phyloP scores from a whole-genome alignment of 768 basidiomycete genomes.

The Pleurotus giganteus region DNA sequence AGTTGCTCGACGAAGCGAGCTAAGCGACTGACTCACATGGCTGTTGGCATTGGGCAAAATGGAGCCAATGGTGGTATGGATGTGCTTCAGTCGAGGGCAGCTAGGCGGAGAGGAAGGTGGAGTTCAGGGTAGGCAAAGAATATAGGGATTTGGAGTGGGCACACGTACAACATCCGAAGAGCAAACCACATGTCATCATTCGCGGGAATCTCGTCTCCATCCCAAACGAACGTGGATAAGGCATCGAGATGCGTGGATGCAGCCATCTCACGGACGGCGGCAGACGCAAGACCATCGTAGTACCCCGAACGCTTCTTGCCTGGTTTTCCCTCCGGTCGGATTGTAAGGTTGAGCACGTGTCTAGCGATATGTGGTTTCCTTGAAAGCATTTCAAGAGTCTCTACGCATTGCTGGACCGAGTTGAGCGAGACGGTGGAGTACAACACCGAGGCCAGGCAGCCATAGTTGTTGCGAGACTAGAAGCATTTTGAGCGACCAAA shows the following conservation, averaged over 20 bases:
- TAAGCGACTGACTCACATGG: conserved; percentile 45
- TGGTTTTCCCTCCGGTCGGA: conserved; percentile 36
- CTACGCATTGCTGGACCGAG: conserved; percentile 55
- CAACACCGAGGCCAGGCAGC: conserved; percentile 51
- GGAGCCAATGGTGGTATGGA: conserved; percentile 63
- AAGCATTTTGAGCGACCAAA: neutral
- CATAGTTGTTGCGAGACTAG: conserved; percentile 57
- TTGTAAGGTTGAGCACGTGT: conserved; percentile 59
- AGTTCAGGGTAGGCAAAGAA: neutral
- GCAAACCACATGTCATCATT: conserved; percentile 80
- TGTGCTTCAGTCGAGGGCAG: conserved; percentile 61
- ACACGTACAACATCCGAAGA: conserved; percentile 59
- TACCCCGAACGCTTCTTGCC: conserved; percentile 21
- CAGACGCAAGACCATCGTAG: conserved; percentile 37
- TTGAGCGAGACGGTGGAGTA: conserved; percentile 58
- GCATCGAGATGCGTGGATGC: conserved; percentile 54
- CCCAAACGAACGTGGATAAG: conserved; percentile 68
- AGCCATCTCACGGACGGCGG: conserved; percentile 49
- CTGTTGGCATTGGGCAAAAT: conserved; percentile 56
- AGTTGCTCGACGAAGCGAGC: conserved; percentile 1
- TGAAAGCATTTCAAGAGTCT: conserved; percentile 65
- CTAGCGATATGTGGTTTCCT: conserved; percentile 55
- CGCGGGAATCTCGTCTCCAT: conserved; percentile 63
- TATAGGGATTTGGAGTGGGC: neutral
- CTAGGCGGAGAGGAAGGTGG: conserved; percentile 29